phyloP scores from a whole-genome alignment of 768 basidiomycete genomes.

The Kwoniella heveanensis region DNA sequence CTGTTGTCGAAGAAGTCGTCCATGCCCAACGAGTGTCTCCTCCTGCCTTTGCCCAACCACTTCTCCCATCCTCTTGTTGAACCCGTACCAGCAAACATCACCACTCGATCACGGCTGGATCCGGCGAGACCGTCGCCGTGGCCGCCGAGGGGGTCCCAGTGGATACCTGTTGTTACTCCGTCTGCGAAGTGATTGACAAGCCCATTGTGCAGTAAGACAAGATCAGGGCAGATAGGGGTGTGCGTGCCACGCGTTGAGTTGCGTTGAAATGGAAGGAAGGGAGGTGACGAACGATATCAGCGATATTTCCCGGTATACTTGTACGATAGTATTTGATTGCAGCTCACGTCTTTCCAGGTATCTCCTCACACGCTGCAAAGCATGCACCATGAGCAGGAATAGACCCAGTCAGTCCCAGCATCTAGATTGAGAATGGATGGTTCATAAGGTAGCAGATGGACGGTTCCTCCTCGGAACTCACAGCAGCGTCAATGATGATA shows the following conservation, averaged over 20 bases:
- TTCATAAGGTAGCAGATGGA: no score
- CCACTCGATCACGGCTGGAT: conserved; percentile 37
- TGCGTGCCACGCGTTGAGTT: no score
- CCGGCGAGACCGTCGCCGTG: conserved; percentile 54
- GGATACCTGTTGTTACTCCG: conserved; percentile 64
- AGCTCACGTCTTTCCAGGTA: conserved; percentile 78
- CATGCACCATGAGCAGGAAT: not conserved
- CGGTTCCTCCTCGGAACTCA: conserved; percentile 47
- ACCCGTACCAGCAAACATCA: conserved; percentile 47
- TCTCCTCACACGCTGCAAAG: conserved; percentile 67
- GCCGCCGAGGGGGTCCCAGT: conserved; percentile 60
- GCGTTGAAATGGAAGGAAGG: no score
- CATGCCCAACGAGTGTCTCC: conserved; percentile 15
- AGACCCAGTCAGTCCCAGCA: not conserved
- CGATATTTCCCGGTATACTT: no score
- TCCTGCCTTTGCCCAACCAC: conserved; percentile 23
- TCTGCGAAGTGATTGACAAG: conserved; percentile 61
- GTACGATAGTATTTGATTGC: no score
- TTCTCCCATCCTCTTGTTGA: conserved; percentile 32
- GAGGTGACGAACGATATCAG: no score
- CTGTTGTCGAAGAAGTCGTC: conserved; percentile 13
- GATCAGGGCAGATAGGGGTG: no score
- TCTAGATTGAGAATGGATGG: no score
- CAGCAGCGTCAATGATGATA: conserved; percentile 72
- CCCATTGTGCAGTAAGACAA: no score